Evolutionary conservation across 345 rosid species (phyloP).

Genomic region (Eucalyptus regnans): DNA sequence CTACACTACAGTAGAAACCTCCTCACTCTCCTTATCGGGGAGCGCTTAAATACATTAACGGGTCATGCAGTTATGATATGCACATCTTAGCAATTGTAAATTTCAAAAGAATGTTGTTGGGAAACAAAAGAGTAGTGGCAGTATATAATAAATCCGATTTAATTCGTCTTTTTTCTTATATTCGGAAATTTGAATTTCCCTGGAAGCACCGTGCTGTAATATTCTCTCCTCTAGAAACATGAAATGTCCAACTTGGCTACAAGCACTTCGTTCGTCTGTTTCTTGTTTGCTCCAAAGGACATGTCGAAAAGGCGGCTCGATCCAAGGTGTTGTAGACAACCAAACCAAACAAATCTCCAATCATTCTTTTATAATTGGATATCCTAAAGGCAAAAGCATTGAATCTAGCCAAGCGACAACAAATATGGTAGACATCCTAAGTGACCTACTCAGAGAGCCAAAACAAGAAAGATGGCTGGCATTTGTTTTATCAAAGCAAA

Average conservation of each 20-base stretch:
- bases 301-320: not conserved
- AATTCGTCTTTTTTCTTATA: not conserved
- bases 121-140: not conserved
- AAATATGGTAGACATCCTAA: not conserved
- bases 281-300: not conserved
- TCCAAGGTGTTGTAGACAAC: not conserved
- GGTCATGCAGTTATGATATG: not conserved
- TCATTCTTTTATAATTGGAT: not conserved
- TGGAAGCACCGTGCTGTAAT: not conserved
- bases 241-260: not conserved
- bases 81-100: not conserved
- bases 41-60: not conserved
- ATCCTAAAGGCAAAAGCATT: not conserved
- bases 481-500: not conserved
- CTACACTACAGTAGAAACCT: too few relatives aligned
- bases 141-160: not conserved
- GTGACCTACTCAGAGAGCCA: not conserved
- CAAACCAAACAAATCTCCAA: not conserved
- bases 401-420: not conserved
- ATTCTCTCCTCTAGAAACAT: not conserved
- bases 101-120: not conserved
- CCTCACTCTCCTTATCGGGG: not conserved
- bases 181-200: not conserved
- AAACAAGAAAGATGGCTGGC: not conserved
- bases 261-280: not conserved